Conservation (phyloP, 2,329 filamentous ascomycete species). For the Epicoccum sorghinum region DNA sequence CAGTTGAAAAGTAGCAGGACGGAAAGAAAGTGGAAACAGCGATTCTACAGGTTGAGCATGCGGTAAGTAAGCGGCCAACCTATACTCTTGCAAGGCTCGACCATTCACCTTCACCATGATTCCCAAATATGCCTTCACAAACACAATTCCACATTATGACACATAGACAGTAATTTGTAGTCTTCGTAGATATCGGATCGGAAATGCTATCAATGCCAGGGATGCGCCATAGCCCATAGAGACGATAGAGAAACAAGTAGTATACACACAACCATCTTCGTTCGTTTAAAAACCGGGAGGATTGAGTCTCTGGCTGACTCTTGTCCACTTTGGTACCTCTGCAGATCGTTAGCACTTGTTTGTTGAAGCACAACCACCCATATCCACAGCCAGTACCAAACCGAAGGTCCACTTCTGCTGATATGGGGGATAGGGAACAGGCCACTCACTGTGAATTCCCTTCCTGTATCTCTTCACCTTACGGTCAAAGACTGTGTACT, state of each 20-base stretch:
- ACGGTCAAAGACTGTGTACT: slow-evolving; percentile 97
- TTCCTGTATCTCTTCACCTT: slow-evolving; percentile 96
- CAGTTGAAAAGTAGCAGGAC: neutral
- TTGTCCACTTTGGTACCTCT: slow-evolving; percentile 76
- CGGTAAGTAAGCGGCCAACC: neutral
- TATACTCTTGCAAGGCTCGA: neutral
- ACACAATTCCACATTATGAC: too few relatives aligned
- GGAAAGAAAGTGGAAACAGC: neutral
- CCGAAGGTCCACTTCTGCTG: neutral
- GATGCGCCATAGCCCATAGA: slow-evolving; percentile 25
- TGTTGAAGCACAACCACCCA: neutral
- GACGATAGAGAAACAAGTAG: slow-evolving; percentile 31
- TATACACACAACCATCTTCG: slow-evolving; percentile 25
- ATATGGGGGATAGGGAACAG: neutral
- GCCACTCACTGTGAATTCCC: slow-evolving; percentile 88
- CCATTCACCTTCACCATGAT: neutral
- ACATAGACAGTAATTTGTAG: too few relatives aligned
- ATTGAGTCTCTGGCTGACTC: slow-evolving; percentile 91
- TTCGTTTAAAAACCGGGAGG: slow-evolving; percentile 81
- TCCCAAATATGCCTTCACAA: neutral
- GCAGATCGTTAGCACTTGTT: slow-evolving; percentile 67
- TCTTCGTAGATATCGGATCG: neutral
- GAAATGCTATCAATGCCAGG: slow-evolving; percentile 12
- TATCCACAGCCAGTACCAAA: neutral
- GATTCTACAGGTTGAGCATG: neutral